Evolutionary conservation across 805 yeast species (phyloP).

Genomic region (Nakazawaea populi): DNA sequence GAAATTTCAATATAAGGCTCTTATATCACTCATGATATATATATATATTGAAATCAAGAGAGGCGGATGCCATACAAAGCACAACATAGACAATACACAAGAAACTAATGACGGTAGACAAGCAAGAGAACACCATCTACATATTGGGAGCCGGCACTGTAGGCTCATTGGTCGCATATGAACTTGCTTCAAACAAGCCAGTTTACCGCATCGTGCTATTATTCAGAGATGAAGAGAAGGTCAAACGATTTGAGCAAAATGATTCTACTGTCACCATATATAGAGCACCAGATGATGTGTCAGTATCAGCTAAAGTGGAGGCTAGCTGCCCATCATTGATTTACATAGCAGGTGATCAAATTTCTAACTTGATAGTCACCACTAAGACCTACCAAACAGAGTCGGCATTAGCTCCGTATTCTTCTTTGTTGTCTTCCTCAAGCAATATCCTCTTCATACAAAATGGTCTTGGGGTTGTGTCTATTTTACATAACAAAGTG

Average conservation of each 20-base stretch:
- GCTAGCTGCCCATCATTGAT: constrained; percentile 14
- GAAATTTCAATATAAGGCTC: too few species aligned
- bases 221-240: constrained; percentile 28
- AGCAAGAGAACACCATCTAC: background rate
- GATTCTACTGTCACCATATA: constrained; percentile 31
- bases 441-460: constrained; percentile 69
- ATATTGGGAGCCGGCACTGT: constrained; percentile 31
- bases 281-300: constrained; percentile 14
- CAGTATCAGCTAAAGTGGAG: constrained; percentile 11
- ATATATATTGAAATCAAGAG: too few species aligned
- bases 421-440: constrained; percentile 37
- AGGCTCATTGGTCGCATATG: constrained; percentile 23
- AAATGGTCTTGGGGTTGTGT: constrained; percentile 77
- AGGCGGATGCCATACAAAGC: too few species aligned
- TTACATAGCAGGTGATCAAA: constrained; percentile 3
- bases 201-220: constrained; percentile 32
- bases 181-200: constrained; percentile 19
- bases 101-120: too few species aligned
- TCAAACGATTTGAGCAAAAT: constrained; percentile 32
- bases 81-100: constrained; percentile 20
- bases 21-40: too few species aligned
- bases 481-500: constrained; percentile 37
- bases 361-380: constrained; percentile 46
- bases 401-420: constrained; percentile 51
- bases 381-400: constrained; percentile 78